phyloP scores from a whole-genome alignment of 768 basidiomycete genomes.

The Floccularia luteovirens region DNA sequence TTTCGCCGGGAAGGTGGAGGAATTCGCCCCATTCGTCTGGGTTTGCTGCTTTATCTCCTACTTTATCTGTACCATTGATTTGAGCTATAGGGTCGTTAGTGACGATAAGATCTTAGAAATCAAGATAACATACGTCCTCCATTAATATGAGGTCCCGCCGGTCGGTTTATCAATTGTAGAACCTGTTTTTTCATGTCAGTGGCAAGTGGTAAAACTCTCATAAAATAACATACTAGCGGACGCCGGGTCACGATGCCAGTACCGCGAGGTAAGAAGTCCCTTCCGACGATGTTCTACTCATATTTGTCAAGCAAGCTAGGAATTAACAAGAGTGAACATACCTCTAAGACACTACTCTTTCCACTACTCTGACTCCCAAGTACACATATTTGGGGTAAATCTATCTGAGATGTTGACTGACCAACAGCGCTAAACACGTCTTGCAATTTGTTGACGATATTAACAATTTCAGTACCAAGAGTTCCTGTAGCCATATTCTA shows the following conservation, averaged over 20 bases:
- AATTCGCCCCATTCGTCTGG: conserved; percentile 99
- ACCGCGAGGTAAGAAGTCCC: conserved; percentile 98
- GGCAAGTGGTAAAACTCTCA: conserved; percentile 1
- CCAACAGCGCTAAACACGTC: conserved; percentile 87
- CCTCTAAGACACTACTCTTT: conserved; percentile 91
- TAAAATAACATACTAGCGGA: conserved; percentile 70
- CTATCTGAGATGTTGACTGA: conserved; percentile 69
- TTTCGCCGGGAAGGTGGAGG: conserved; percentile 91
- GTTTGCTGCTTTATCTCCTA: conserved; percentile 72
- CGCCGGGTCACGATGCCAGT: conserved; percentile 97
- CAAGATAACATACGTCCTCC: conserved; percentile 29
- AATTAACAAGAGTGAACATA: conserved; percentile 19
- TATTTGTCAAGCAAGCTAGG: background rate
- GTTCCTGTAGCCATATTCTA: conserved; percentile 46
- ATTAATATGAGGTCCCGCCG: conserved; percentile 35
- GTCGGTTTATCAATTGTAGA: conserved; percentile 90
- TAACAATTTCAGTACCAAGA: conserved; percentile 77
- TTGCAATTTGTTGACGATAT: conserved; percentile 82
- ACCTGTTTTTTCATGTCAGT: conserved; percentile 37
- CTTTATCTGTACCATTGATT: conserved; percentile 40
- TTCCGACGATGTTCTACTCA: conserved; percentile 88
- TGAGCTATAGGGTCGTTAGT: conserved; percentile 23
- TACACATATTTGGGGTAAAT: conserved; percentile 89
- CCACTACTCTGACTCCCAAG: conserved; percentile 89
- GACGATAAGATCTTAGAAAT: background rate